Base-by-base conservation (phyloP, 2,329 filamentous ascomycete genomes). In the Mollisiaceae sp. region DNA sequence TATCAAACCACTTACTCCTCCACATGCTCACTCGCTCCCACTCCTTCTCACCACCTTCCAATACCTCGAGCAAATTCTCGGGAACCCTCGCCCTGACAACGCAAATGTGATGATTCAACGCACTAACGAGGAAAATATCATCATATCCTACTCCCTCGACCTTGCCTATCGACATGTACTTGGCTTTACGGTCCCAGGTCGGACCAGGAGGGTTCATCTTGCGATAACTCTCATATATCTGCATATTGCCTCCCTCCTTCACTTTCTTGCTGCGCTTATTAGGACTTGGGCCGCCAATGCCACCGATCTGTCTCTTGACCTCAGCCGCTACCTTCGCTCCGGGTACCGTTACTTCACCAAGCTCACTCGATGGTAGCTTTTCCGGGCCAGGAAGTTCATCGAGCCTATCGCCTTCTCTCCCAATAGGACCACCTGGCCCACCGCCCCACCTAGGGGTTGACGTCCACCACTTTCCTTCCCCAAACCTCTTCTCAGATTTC, bases 211-310 rank as follows among this genome's bases (percentile, higher is more conserved):
- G 84, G 1, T 85, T 81, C 54, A 89, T 79, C 81, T 86, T 88
- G 64, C 87, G 83, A 76, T 89, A 89, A 70, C 82, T 85, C 73
- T 89, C 87, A 73, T 89, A 89, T 56, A 88, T 86, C 65, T 85
- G 82, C 43, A 82, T 76, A 67, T 82, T 85, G 1, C 64, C 64
- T 1, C 65, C 65, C 32, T 69, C 70, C 22, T 64, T 62, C 11
- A 27, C 38, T 38, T 60, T 71, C 52, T 69, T 73, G 18, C 54
- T 70, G 52, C 65, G 65, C 36, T 68, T 71, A 27, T 59, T 64
- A 1, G 68, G 24, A 35, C 38, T 63, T 1, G 70, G 60, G 0
- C 59, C 67, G 45, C 68, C 70, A 43, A 72, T 65, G 8, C 69
- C 69, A 14, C 67, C 66, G 8, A 70, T 67, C n/a, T 65, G 55